Evolutionary conservation across 345 rosid genomes (phyloP).

Genomic region (Camelina hispida): DNA sequence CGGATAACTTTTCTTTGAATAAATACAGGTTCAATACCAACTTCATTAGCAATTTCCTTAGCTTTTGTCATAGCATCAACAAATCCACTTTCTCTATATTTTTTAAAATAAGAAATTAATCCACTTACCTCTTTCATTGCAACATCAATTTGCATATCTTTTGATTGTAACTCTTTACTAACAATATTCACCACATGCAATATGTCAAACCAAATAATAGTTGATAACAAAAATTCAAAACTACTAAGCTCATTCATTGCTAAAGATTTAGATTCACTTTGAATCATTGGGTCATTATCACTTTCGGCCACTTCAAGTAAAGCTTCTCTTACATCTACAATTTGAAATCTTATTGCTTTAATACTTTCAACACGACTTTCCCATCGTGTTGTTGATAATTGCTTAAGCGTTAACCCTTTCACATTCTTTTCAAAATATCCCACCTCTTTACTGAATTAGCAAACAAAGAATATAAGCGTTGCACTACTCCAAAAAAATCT

Average conservation of each 20-base stretch:
- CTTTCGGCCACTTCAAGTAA: too few species aligned
- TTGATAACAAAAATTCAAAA: constrained; percentile 5
- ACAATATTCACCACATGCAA: neutral
- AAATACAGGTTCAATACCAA: too few species aligned
- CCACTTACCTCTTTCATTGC: neutral
- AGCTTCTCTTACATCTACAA: neutral
- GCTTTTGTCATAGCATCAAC: too few species aligned
- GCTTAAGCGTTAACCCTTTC: too few species aligned
- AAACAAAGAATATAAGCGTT: too few species aligned
- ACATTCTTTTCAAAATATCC: too few species aligned
- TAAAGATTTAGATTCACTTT: constrained; percentile 6
- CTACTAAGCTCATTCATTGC: constrained; percentile 1
- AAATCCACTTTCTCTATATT: neutral
- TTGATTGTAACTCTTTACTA: neutral
- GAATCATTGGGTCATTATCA: neutral
- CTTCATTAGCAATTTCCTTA: too few species aligned
- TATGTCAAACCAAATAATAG: constrained; percentile 10
- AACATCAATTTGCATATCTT: neutral
- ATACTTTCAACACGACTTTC: neutral
- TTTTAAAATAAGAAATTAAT: neutral
- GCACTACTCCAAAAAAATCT: too few species aligned
- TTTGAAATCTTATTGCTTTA: constrained; percentile 6
- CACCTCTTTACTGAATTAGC: too few species aligned
- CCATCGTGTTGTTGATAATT: too few species aligned
- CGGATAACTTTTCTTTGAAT: neutral